These are phyloP conservation scores for Henckelia pumila DNA, from an alignment of 257 asterid genomes.

Conservation along the genomic window DNA sequence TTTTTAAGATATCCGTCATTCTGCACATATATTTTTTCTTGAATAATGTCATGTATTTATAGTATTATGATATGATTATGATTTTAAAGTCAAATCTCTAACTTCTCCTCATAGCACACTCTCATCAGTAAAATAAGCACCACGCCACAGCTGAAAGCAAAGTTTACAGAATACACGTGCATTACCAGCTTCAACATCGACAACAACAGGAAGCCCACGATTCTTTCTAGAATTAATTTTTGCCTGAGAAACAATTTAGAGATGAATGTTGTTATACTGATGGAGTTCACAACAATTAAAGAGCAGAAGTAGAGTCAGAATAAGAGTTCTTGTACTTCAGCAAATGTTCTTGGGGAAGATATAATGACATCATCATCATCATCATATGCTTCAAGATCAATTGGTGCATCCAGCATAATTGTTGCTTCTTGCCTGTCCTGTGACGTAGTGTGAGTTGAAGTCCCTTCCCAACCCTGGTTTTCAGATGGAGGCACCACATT, in stretches of 20 bases:
- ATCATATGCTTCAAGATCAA: conserved; percentile 46
- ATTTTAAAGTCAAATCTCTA: not conserved
- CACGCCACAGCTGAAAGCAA: not conserved
- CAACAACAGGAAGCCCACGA: conserved; percentile 46
- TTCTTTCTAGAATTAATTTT: conserved; percentile 60
- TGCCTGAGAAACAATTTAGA: conserved; percentile 50
- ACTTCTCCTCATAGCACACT: too few species aligned
- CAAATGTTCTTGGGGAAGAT: conserved; percentile 43
- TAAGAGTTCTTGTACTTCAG: conserved; percentile 9
- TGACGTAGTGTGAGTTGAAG: conserved; percentile 27
- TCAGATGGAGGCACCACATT: too few species aligned
- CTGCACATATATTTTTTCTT: not conserved
- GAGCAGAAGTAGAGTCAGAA: not conserved
- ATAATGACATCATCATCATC: conserved; percentile 51
- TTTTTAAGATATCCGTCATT: too few species aligned
- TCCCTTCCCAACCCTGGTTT: conserved; percentile 16
- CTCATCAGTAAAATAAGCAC: not conserved
- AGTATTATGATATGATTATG: not conserved
- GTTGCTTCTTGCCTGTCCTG: conserved; percentile 16
- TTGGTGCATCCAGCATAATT: conserved; percentile 27
- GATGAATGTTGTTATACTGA: not conserved
- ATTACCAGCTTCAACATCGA: conserved; percentile 82
- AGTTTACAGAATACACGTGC: not conserved
- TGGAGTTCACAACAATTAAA: not conserved
- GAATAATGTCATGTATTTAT: not conserved